Evolutionary conservation across 2,329 filamentous ascomycete species (phyloP), one percentile per base, ranked within the genome.

Genomic region (Clathrospora elynae): DNA sequence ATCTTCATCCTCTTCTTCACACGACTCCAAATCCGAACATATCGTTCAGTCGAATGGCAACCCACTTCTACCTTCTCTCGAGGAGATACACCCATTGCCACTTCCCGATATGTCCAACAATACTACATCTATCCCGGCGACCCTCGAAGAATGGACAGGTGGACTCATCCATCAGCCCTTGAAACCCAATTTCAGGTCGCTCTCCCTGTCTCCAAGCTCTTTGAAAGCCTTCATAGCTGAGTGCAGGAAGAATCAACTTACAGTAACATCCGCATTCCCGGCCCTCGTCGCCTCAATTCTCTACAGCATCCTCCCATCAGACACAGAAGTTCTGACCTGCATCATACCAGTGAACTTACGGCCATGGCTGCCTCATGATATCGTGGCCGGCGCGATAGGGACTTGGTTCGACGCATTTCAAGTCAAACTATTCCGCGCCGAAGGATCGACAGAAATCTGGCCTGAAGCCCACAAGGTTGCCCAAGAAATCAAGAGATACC

Each of bases 51-150:
- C 43, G 9, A 12, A 25, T 10, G 14, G 29, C 5, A 22, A n/a
- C 5, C 4, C 65, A 1, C 57, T 76, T 2, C 54, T 73, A 2
- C 70, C 70, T 2, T 65, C 64, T n/a, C 50, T 75, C 6, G 73
- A 75, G 37, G 53, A 52, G 6, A 35, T 71, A 3, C 71, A 73
- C 33, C 61, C 69, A 4, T 59, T 73, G 12, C 56, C 66, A 3
- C 31, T 71, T 51, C 66, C 6, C 32, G 70, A n/a, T 12, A 62
- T 22, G 8, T 17, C 33, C 46, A 42, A 55, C 50, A 6, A 46
- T 18, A 16, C 3, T 2, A 24, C 47, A 13, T 19, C 20, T 10
- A 18, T 26, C 5, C 6, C 16, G 11, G 5, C 25, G 11, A 13
- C 28, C 9, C 8, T 33, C n/a, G 23, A 56, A 62, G 35, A 52